Conservation (phyloP, 352 stramenopile genomes). For the Phytophthora sp. region DNA sequence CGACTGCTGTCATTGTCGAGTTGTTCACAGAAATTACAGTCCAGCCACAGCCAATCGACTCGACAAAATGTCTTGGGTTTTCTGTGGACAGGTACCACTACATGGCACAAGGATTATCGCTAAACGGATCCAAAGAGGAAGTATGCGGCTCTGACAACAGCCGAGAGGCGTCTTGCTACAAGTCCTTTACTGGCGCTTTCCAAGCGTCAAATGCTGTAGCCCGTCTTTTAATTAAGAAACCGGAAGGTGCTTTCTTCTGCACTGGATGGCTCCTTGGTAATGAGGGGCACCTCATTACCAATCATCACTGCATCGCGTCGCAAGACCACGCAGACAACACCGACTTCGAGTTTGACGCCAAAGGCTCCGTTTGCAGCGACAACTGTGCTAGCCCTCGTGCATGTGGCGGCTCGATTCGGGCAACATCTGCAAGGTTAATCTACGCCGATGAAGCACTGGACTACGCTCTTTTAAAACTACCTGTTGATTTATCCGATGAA, state of each 20-base stretch:
- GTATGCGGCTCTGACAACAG: constrained; percentile 66
- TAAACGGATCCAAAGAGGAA: constrained; percentile 41
- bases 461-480: constrained; percentile 73
- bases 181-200: constrained; percentile 20
- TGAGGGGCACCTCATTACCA: constrained; percentile 79
- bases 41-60: constrained; percentile 5
- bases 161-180: constrained; percentile 56
- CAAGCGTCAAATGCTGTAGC: constrained; percentile 43
- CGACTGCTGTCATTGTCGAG: constrained; percentile 51
- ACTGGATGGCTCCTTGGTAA: constrained; percentile 77
- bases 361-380: constrained; percentile 39
- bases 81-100: constrained; percentile 53
- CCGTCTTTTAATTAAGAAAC: constrained; percentile 71
- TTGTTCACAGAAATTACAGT: constrained; percentile 39
- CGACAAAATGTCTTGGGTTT: constrained; percentile 51
- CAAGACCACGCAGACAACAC: constrained; percentile 52
- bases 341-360: constrained; percentile 69
- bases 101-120: constrained; percentile 22
- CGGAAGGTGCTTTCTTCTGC: constrained; percentile 58
- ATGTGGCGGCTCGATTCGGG: constrained; percentile 46
- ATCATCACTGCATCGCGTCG: constrained; percentile 76
- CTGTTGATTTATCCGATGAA: constrained; percentile 43
- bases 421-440: constrained; percentile 45
- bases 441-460: constrained; percentile 44
- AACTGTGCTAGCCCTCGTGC: constrained; percentile 41